Conservation (phyloP, 2,329 filamentous ascomycete genomes). For the Colletotrichum magnum region DNA sequence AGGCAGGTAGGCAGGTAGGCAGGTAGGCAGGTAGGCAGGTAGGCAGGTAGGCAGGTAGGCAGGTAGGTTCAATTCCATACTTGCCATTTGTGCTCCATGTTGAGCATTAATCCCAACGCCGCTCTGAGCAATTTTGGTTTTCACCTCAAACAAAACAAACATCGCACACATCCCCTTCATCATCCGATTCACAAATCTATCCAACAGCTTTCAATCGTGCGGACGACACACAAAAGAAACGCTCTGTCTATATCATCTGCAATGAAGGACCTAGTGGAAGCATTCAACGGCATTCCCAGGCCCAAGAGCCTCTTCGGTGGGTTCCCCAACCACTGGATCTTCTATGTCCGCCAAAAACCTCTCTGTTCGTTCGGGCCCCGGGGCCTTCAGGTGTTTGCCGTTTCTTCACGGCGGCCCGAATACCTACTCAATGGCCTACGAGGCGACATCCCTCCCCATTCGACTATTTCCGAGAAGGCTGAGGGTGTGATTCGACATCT, state of each 20-base stretch:
- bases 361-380: background rate
- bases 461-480: background rate
- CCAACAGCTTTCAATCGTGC: background rate
- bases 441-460: background rate
- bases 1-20: too few species aligned
- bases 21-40: too few species aligned
- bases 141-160: too few species aligned
- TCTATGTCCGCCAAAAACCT: slow-evolving; percentile 4
- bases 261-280: background rate
- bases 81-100: too few species aligned
- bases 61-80: too few species aligned
- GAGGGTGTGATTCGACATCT: background rate
- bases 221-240: background rate
- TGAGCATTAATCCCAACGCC: too few species aligned
- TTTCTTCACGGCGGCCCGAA: background rate
- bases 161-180: too few species aligned
- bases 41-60: too few species aligned
- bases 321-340: slow-evolving; percentile 11
- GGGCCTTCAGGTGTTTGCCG: slow-evolving; percentile 2
- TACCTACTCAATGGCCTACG: background rate
- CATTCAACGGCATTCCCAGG: slow-evolving; percentile 11
- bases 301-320: background rate
- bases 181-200: too few species aligned
- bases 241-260: background rate
- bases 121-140: too few species aligned